Evolutionary conservation across 805 yeast species (phyloP).

Genomic region (Maudiozyma saulgeensis): DNA sequence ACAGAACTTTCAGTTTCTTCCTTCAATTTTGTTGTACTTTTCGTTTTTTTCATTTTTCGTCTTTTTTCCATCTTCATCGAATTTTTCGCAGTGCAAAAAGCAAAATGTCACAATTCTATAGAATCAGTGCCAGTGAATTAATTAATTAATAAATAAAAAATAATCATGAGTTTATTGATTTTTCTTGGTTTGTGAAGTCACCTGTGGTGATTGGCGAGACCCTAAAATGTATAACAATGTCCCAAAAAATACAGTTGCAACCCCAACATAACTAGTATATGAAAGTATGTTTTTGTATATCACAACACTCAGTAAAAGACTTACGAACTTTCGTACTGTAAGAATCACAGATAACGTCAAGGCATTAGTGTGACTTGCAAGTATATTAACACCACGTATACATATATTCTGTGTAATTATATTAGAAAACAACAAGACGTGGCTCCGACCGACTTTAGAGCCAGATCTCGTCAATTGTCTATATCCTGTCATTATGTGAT

Average conservation of each 20-base stretch:
- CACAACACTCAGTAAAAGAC: slow-evolving; percentile 46
- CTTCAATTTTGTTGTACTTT: too few species aligned
- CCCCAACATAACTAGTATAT: slow-evolving; percentile 37
- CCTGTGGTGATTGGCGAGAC: slow-evolving; percentile 1
- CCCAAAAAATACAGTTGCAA: slow-evolving; percentile 44
- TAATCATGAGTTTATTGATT: too few species aligned
- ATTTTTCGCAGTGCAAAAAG: too few species aligned
- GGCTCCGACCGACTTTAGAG: slow-evolving; percentile 7
- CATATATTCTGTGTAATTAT: slow-evolving; percentile 51
- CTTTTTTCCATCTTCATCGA: too few species aligned
- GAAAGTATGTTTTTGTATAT: slow-evolving; percentile 41
- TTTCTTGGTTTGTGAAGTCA: too few species aligned
- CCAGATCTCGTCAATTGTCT: not conserved
- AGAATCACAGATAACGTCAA: slow-evolving; percentile 54
- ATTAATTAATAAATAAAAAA: too few species aligned
- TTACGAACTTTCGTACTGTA: slow-evolving; percentile 50
- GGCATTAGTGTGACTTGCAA: slow-evolving; percentile 51
- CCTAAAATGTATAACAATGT: slow-evolving; percentile 36
- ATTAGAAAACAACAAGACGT: slow-evolving; percentile 33
- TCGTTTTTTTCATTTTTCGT: too few species aligned
- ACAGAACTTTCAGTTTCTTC: too few species aligned
- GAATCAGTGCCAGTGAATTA: too few species aligned
- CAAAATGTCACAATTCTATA: too few species aligned
- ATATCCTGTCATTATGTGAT: slow-evolving; percentile 24
- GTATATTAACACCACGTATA: slow-evolving; percentile 55